These are phyloP conservation scores for Bothriochloa decipiens DNA, from an alignment of 176 grass and related monocot genomes.

Conservation along the genomic window DNA sequence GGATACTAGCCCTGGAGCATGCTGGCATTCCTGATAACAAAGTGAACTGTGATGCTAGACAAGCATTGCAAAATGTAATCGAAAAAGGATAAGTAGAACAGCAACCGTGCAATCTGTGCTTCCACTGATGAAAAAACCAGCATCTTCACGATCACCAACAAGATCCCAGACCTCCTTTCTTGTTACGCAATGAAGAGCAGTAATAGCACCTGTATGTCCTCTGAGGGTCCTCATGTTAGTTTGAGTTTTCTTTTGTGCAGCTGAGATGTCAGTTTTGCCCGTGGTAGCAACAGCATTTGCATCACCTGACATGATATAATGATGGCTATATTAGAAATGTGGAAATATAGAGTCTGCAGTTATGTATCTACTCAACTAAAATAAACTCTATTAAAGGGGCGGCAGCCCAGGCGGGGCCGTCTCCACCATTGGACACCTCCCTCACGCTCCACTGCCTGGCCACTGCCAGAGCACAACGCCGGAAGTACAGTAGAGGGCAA, in stretches of 20 bases:
- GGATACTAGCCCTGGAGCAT: slow-evolving; percentile 13
- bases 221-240: slow-evolving; percentile 94
- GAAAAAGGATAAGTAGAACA: slow-evolving; percentile 6
- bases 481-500: background rate
- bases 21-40: slow-evolving; percentile 25
- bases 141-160: slow-evolving; percentile 99
- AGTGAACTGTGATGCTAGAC: slow-evolving; percentile 30
- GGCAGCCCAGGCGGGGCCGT: background rate
- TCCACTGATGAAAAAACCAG: slow-evolving; percentile 99
- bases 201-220: slow-evolving; percentile 96
- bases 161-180: slow-evolving; percentile 98
- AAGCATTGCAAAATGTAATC: slow-evolving; percentile 18
- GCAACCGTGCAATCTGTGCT: slow-evolving; percentile 95
- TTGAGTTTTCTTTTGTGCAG: slow-evolving; percentile 85
- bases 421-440: background rate
- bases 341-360: slow-evolving; percentile 12
- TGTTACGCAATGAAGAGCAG: slow-evolving; percentile 93
- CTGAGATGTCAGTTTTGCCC: slow-evolving; percentile 63
- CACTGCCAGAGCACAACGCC: background rate
- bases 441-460: background rate
- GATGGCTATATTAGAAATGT: slow-evolving; percentile 30
- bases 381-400: slow-evolving; percentile 21
- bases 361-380: background rate
- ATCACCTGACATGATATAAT: slow-evolving; percentile 61
- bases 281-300: slow-evolving; percentile 52